These are phyloP conservation scores for Monilinia vaccinii-corymbosi DNA, from an alignment of 2,329 filamentous ascomycete genomes.

Conservation along the genomic window DNA sequence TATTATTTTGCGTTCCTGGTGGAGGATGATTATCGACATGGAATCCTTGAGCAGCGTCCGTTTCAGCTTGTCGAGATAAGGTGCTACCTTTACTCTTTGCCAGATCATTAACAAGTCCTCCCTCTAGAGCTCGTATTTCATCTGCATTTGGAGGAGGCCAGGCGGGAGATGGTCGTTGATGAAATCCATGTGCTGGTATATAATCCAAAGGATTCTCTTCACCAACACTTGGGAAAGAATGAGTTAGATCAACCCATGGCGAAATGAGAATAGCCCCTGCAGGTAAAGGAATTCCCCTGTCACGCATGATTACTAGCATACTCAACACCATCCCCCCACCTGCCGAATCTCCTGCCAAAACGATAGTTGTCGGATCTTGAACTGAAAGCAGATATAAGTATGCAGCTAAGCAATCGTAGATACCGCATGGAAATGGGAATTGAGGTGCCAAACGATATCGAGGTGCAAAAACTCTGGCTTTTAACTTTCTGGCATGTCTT, in stretches of 20 bases:
- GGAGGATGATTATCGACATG: constrained; percentile 24
- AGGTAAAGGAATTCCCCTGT: constrained; percentile 74
- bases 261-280: constrained; percentile 86
- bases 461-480: constrained; percentile 30
- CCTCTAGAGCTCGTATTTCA: constrained; percentile 46
- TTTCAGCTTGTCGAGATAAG: constrained; percentile 28
- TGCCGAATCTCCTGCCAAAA: constrained; percentile 86
- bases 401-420: constrained; percentile 81
- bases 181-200: constrained; percentile 78
- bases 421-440: constrained; percentile 88
- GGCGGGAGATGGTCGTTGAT: constrained; percentile 78
- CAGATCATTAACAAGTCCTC: constrained; percentile 41
- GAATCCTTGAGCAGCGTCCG: constrained; percentile 32
- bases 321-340: constrained; percentile 83
- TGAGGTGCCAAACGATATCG: constrained; percentile 83
- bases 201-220: constrained; percentile 70
- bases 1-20: constrained; percentile 25
- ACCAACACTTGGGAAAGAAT: constrained; percentile 88
- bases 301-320: constrained; percentile 70
- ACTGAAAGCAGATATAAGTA: constrained; percentile 74
- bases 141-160: constrained; percentile 89
- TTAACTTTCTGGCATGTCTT: constrained; percentile 67
- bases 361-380: constrained; percentile 71
- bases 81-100: constrained; percentile 33
- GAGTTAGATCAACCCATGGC: constrained; percentile 91